Base-by-base conservation (phyloP, 2,329 filamentous ascomycete genomes). In the Colletotrichum paranaense region DNA sequence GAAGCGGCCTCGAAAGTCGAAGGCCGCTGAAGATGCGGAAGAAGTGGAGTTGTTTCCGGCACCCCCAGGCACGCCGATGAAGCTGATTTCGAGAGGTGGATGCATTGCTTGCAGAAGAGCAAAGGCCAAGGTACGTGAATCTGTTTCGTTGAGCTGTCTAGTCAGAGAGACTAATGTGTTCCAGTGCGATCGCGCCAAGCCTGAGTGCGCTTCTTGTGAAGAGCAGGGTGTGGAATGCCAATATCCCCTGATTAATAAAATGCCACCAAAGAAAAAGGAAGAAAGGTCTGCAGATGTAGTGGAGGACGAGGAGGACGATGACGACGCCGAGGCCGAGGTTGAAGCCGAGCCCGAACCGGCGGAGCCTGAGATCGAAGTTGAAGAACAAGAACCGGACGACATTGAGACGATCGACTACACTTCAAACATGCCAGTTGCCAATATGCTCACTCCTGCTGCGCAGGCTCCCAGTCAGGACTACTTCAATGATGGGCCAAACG, bases 141-240 rank as follows among this genome's bases (percentile, higher is more conserved):
- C 4, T 14, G 9, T 19, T 16, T 4, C 16, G 19, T 3, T 12
- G 9, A 2, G 8, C 38, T 2, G 5, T 2, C 38, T 42, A 16
- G 14, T 28, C 12, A 24, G 4, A 4, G 4, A 24, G 57, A 62
- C 74, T 81, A 67, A 82, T 72, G 11, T 16, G 3, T 22, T 12
- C 16, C 26, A 86, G 84, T 88, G 86, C 57, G 81, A 85, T 12
- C 83, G 80, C 59, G 81, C 82, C 55, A 81, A 78, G 52, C 86
- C 86, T 4, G 76, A 76, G 1, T 88, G 86, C 73, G 78, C 77
- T 7, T 80, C 81, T 49, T 88, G 86, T 30, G 67, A 79, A 26
- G 74, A 76, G 7, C 69, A 76, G 5, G 80, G 80, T 0, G 68
- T 78, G 5, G 72, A 74, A 8, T 88, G 86, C 72, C 78, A 83